These are phyloP conservation scores for Mycena epipterygia DNA, from an alignment of 768 basidiomycete species.

Conservation along the genomic window DNA sequence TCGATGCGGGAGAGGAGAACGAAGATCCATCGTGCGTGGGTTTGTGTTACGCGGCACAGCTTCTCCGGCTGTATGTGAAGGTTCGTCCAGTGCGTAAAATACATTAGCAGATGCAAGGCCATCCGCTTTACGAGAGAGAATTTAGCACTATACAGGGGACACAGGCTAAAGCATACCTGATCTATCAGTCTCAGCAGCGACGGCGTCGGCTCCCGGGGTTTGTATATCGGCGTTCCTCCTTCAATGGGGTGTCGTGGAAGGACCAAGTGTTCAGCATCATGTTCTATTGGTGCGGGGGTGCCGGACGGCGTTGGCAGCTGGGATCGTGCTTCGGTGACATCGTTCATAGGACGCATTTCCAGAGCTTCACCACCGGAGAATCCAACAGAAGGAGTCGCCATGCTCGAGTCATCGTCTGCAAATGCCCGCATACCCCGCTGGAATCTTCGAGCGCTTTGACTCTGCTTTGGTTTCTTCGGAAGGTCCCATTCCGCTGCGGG, in stretches of 20 bases:
- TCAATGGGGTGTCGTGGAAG: background rate
- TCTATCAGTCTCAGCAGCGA: constrained; percentile 70
- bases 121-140: constrained; percentile 60
- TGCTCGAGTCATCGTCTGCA: constrained; percentile 44
- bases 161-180: constrained; percentile 64
- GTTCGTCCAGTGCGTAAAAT: constrained; percentile 87
- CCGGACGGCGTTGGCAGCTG: constrained; percentile 55
- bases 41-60: constrained; percentile 60
- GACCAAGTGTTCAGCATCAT: constrained; percentile 15
- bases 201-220: constrained; percentile 72
- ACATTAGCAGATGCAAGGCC: constrained; percentile 85
- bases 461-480: constrained; percentile 55
- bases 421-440: constrained; percentile 55
- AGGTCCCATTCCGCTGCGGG: constrained; percentile 79
- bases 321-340: constrained; percentile 8
- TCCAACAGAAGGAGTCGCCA: constrained; percentile 14
- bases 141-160: constrained; percentile 26
- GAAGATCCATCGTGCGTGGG: constrained; percentile 86
- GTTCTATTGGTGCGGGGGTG: constrained; percentile 47
- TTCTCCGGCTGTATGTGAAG: constrained; percentile 61
- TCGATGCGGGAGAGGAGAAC: constrained; percentile 78
- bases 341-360: constrained; percentile 18
- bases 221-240: constrained; percentile 33
- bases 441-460: constrained; percentile 21
- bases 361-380: constrained; percentile 8